Base-by-base conservation (phyloP, 495 filamentous ascomycete genomes). In the Penicillium flavigenum region DNA sequence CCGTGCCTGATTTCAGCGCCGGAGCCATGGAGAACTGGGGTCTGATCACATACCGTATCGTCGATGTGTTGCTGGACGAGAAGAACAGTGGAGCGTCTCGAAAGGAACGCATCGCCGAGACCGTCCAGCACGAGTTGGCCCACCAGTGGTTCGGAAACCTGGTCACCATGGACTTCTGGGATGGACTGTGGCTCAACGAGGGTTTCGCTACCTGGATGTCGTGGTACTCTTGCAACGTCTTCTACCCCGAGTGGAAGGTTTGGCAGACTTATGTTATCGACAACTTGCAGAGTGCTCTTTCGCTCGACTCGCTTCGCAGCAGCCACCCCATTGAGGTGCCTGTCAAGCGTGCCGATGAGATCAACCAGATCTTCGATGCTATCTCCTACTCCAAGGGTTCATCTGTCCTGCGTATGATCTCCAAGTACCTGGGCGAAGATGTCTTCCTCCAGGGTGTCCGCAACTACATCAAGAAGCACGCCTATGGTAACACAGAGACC, bases 1-100 rank as follows among this genome's bases (percentile, higher is more conserved):
- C 93, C 48, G 90, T 98, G 69, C 94, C 92, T 24, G 93, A 98
- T 71, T 97, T 97, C 70, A 85, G 82, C 57, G 88, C 90, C 26
- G 94, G 92, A 52, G 94, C 94, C 50, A 98, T 98, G 94, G 94
- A 98, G 82, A 98, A 98, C 75, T 98, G 94, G 94, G 94, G 94
- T 66, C 75, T 98, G 54, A 86, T 98, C 58, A 98, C 93, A 19
- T 98, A 97, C 77, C 86, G 93, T 55, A 86, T 93, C 22, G 91
- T 96, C 29, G 93, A 96, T 71, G 68, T 98, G 55, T 83, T 98
- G 61, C 83, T 96, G 58, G 93, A 98, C 65, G 92, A 96, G 75
- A 90, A 92, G 81, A 88, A 81, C 38, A 91, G 88, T 66, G 89
- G 92, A 63, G 91, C 93, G n/a, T 86, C 87, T n/a, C 86, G 86